phyloP scores from a whole-genome alignment of 441 rosid species.

The Adansonia gregorii region DNA sequence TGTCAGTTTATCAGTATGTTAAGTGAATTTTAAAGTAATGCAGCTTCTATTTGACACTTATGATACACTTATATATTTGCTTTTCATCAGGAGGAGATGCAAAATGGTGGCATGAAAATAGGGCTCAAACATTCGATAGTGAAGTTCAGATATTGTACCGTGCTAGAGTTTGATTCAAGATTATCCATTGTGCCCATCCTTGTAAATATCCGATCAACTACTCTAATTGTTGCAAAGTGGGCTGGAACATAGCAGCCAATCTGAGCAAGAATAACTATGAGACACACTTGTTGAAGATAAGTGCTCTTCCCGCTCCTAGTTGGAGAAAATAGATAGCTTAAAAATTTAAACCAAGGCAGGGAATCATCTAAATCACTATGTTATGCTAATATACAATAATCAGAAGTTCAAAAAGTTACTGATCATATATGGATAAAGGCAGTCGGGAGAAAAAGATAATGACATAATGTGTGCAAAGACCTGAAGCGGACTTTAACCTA shows the following conservation, averaged over 20 bases:
- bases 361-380: not conserved
- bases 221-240: slow-evolving; percentile 81
- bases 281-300: slow-evolving; percentile 96
- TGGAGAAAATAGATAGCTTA: slow-evolving; percentile 29
- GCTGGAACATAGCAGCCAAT: slow-evolving; percentile 97
- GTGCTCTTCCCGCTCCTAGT: slow-evolving; percentile 99
- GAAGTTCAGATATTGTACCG: slow-evolving; percentile 52
- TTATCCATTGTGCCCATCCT: slow-evolving; percentile 94
- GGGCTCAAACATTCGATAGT: not conserved
- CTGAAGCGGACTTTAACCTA: not conserved
- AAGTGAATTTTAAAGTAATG: not conserved
- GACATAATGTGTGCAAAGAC: not conserved
- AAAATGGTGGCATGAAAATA: slow-evolving; percentile 1
- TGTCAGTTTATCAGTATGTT: not conserved
- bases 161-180: slow-evolving; percentile 94
- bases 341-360: slow-evolving; percentile 33
- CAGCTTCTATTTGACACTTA: slow-evolving; percentile 14
- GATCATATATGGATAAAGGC: slow-evolving; percentile 10
- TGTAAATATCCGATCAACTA: slow-evolving; percentile 90
- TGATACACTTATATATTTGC: not conserved
- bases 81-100: not conserved
- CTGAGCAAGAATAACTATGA: slow-evolving; percentile 92
- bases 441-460: not conserved
- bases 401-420: not conserved
- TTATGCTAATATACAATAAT: not conserved